Evolutionary conservation across 352 stramenopile genomes (phyloP), one percentile per base, ranked within the genome.

Genomic region (Aphanomyces euteiches): DNA sequence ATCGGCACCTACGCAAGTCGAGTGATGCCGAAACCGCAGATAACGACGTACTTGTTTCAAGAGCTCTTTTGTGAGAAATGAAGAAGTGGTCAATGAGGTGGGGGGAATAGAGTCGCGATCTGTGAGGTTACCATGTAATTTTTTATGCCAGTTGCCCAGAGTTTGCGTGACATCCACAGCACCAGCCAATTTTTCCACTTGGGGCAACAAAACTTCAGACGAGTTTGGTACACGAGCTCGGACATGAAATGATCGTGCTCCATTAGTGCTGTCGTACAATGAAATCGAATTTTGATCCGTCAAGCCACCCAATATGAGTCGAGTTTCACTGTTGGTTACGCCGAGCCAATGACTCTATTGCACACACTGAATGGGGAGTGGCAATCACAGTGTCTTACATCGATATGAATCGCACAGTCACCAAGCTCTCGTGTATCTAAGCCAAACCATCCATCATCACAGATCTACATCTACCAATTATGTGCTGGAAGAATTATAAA

Each of bases 231-330:
- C 56, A 15, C 21, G 38, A 19, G 21, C 13, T 15, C 7, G 10
- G 43, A 50, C 43, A n/a, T n/a, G 43, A 2, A 50, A 12, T 28
- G 28, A 28, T 28, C 28, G 28, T 28, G 28, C 2, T 28, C 28
- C 28, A 28, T 50, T n/a, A n/a, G 43, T 12, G 10, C 43, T 12
- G 43, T 50, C 43, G 17, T 50, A 50, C 43, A 50, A n/a, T n/a
- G 43, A 3, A n/a, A 50, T 50, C 1, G 43, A 1, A n/a, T n/a
- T 12, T 50, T 50, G 43, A 12, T n/a, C 10, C 43, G 43, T n/a
- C 43, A n/a, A 91, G 63, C 81, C 90, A 36, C 85, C 85, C 37
- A 91, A 73, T 81, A 83, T 88, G n/a, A 93, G 63, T 7, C 81
- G 82, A 28, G 90, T 57, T 28, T 87, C 69, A 3, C 76, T 69